These are phyloP conservation scores for Cucumis melo DNA, from an alignment of 306 rosid genomes.

Conservation along the genomic window DNA sequence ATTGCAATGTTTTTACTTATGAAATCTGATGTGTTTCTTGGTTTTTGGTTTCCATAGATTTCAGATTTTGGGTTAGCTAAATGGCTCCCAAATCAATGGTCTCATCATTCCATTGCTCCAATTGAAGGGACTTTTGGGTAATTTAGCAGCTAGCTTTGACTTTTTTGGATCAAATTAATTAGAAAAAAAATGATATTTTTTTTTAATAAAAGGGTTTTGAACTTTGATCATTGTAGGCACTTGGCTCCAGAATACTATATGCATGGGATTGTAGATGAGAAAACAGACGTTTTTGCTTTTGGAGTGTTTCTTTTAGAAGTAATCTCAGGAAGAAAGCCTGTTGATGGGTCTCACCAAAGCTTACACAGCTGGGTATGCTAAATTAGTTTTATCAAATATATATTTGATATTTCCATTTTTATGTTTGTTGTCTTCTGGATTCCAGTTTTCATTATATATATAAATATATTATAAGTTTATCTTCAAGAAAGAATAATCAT, in stretches of 20 bases:
- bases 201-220: neutral
- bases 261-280: conserved; percentile 98
- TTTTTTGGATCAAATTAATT: neutral
- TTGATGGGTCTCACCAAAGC: conserved; percentile 85
- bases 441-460: neutral
- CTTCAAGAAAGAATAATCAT: neutral
- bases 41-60: conserved; percentile 28
- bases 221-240: conserved; percentile 33
- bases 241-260: conserved; percentile 89
- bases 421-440: neutral
- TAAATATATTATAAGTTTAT: neutral
- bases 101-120: conserved; percentile 94
- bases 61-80: conserved; percentile 98
- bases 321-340: conserved; percentile 85
- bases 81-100: conserved; percentile 97
- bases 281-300: conserved; percentile 96
- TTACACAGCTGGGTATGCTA: conserved; percentile 68
- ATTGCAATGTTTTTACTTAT: neutral
- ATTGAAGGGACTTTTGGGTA: conserved; percentile 88
- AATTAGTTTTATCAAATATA: neutral
- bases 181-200: neutral
- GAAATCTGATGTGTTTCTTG: neutral
- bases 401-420: neutral
- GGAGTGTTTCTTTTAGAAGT: conserved; percentile 80
- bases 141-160: neutral